Evolutionary conservation across 2,329 filamentous ascomycete species (phyloP), one percentile per base, ranked within the genome.

Genomic region (Biscogniauxia sp.): DNA sequence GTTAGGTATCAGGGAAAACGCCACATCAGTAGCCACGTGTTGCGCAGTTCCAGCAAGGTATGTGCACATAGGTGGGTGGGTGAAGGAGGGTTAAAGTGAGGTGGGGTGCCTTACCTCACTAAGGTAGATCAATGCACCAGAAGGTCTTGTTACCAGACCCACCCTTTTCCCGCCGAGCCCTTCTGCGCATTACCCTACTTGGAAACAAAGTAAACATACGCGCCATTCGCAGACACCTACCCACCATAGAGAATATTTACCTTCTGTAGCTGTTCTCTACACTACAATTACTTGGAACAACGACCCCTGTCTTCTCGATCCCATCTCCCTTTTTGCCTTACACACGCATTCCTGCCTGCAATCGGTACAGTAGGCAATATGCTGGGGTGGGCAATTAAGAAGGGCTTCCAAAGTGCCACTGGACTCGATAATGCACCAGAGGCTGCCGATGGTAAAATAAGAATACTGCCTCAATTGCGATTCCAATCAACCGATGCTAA

Each of bases 301-400:
- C n/a, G 20, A 15, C 25, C n/a, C 52, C n/a, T 19, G 23, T 17
- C 17, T 20, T 13, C 11, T n/a, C 20, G 25, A 54, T 45, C 11
- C 3, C 37, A 17, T 45, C 37, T n/a, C n/a, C 37, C 13, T 45
- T 6, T 32, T 45, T 45, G 37, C 37, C 37, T n/a, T 57, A 37
- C 23, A 57, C 37, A 61, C 28, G 19, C 23, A 58, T 25, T 54
- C 28, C 23, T 2, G 20, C 11, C 50, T 50, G 32, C 32, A 61
- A 59, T 23, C 57, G 13, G 8, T 54, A 37, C 17, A 53, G 57
- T 20, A 59, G 60, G 57, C 67, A 69, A 54, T 50, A 87, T 87
- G 84, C 78, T 87, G 61, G 83, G 84, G 65, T 87, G 84, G 84
- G 83, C 85, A 75, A 73, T 87, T 67, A 83, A 79, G 70, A 79